Conservation (phyloP, 2,329 filamentous ascomycete species). For the Fusarium decemcellulare region DNA sequence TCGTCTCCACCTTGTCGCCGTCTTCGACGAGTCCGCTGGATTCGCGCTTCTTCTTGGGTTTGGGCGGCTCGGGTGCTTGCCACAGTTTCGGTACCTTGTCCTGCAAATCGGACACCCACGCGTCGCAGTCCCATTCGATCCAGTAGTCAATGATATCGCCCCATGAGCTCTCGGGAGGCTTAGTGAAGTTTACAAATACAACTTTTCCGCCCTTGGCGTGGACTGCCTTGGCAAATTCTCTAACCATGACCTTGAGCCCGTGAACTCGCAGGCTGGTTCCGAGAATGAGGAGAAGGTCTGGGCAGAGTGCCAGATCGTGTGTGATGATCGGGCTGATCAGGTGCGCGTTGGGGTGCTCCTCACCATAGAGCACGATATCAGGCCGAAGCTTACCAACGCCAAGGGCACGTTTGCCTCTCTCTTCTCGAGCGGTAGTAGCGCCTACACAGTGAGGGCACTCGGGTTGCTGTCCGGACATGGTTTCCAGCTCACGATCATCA, state of each 20-base stretch:
- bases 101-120: slow-evolving; percentile 77
- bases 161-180: slow-evolving; percentile 80
- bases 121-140: slow-evolving; percentile 82
- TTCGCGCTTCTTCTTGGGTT: slow-evolving; percentile 56
- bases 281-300: slow-evolving; percentile 78
- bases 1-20: slow-evolving; percentile 45
- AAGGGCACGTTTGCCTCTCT: slow-evolving; percentile 76
- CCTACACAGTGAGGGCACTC: slow-evolving; percentile 76
- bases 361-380: slow-evolving; percentile 82
- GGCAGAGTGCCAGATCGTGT: slow-evolving; percentile 74
- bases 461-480: slow-evolving; percentile 75
- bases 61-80: slow-evolving; percentile 65
- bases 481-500: slow-evolving; percentile 66
- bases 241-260: slow-evolving; percentile 78
- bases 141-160: slow-evolving; percentile 81
- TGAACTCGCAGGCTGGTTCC: slow-evolving; percentile 81
- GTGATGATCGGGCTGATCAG: slow-evolving; percentile 78
- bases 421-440: slow-evolving; percentile 73
- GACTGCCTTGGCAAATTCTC: slow-evolving; percentile 79
- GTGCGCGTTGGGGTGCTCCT: slow-evolving; percentile 79
- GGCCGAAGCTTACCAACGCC: slow-evolving; percentile 78
- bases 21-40: slow-evolving; percentile 42
- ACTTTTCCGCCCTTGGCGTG: slow-evolving; percentile 78
- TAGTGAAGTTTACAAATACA: slow-evolving; percentile 81
- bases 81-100: slow-evolving; percentile 71